Evolutionary conservation across 192 early-diverging fungal species (phyloP), one percentile per base, ranked within the genome.

Genomic region (Podila minutissima): DNA sequence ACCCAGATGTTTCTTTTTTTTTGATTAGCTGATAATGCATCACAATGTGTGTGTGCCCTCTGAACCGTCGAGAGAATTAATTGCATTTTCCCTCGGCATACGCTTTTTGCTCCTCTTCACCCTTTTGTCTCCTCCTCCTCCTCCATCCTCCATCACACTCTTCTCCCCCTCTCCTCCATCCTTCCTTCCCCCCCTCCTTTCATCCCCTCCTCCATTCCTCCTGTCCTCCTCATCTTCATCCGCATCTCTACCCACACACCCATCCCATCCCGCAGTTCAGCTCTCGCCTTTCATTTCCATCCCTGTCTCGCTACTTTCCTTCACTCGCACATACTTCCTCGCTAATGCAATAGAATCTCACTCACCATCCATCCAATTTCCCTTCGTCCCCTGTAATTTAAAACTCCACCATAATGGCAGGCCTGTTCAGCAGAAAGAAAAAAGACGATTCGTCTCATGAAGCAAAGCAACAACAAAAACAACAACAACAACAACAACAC

Each of bases 351-450:
- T 55, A 55, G 53, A 55, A 12, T 38, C 62, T 63, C 33, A 35
- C 33, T 63, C 33, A 22, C 11, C 33, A 17, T 8, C 62, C 33
- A 35, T 38, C 33, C 28, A 20, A 35, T n/a, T 5, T 32, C 59
- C 2, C 55, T 20, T 26, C 55, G 9, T 24, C 55, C 26, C 59
- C 31, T 31, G 59, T 31, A 24, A 7, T n/a, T 38, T 46, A 35
- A 37, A 20, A 24, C 53, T 22, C n/a, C n/a, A 55, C 62, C 62
- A 46, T 46, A 46, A 46, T 63, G 62, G 62, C 35, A 19, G 70
- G 69, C 35, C 65, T 79, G 31, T 79, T 79, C 58, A 60, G 65
- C 22, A 64, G 22, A 12, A 79, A 79, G 70, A 79, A 79, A 46
- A 79, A 79, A 22, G 75, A 79, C 59, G 75, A 79, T 26, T 46